Conservation (phyloP, 75 land plant species). For the Ceratopteris richardii region DNA sequence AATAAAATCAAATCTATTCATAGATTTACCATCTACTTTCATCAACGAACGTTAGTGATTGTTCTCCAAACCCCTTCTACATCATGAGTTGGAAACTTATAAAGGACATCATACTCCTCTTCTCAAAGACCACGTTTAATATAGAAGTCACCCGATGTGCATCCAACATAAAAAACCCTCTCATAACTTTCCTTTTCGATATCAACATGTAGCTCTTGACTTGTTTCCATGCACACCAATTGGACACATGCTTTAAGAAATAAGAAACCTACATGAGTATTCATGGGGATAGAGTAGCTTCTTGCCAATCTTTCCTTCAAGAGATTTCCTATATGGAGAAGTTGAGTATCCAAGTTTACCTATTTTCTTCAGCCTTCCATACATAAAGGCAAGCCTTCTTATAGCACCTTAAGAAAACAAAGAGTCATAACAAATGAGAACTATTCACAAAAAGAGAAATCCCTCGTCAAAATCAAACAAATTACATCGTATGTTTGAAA, state of each 20-base stretch:
- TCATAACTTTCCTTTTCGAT: background rate
- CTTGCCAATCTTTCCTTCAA: background rate
- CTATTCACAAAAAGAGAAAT: no score
- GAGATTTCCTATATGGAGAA: no score
- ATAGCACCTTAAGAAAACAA: no score
- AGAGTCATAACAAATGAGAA: no score
- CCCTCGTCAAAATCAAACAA: no score
- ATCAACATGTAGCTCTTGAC: slow-evolving; percentile 1
- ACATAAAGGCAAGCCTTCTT: no score
- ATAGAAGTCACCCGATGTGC: slow-evolving; percentile 11
- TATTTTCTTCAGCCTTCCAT: no score
- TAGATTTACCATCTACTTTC: slow-evolving; percentile 3
- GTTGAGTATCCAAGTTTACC: no score
- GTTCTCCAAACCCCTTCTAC: slow-evolving; percentile 7
- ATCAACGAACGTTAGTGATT: slow-evolving; percentile 6
- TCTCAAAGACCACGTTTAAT: slow-evolving; percentile 1
- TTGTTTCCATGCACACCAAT: background rate
- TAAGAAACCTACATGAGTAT: background rate
- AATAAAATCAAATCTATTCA: background rate
- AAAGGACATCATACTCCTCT: no score
- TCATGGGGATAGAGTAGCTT: background rate
- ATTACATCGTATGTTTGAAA: no score
- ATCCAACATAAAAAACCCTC: slow-evolving; percentile 4
- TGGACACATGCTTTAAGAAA: slow-evolving; percentile 12
- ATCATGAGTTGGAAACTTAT: no score